A percentile compares a stretch with the other conserved stretches of the same genome.
These are phyloP conservation scores for Elsinoe necatrix DNA, from an alignment of 2,329 filamentous ascomycete species.

Conservation along the genomic window DNA sequence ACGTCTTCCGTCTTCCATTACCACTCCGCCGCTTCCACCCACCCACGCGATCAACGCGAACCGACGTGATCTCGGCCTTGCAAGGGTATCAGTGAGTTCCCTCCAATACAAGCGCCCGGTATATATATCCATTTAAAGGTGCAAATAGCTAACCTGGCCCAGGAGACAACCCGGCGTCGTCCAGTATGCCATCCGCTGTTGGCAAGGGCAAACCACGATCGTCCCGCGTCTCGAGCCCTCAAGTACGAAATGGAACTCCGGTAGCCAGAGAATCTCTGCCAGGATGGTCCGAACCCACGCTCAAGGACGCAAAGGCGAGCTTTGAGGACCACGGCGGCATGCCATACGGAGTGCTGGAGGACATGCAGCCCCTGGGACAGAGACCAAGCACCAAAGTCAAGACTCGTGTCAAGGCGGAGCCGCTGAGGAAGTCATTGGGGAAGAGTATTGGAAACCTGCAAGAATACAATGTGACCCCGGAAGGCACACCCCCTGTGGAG, in stretches of 20 bases:
- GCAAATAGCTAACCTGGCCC: background rate
- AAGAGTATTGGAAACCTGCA: conserved; percentile 35
- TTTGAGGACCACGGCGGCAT: conserved; percentile 70
- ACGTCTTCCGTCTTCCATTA: conserved; percentile 11
- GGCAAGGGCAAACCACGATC: conserved; percentile 14
- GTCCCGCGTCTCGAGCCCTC: conserved; percentile 15
- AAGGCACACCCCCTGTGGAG: conserved; percentile 35
- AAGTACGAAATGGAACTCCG: background rate
- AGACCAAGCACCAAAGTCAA: conserved; percentile 57
- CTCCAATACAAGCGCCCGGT: background rate
- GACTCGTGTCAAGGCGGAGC: conserved; percentile 42
- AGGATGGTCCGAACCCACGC: conserved; percentile 47
- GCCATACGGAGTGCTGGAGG: conserved; percentile 66
- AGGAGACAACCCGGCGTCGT: conserved; percentile 8
- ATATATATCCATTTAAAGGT: background rate
- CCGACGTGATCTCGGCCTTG: conserved; percentile 3
- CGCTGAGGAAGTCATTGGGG: conserved; percentile 32
- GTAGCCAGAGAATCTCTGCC: background rate
- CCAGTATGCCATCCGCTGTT: conserved; percentile 16
- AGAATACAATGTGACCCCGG: conserved; percentile 39
- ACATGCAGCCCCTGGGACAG: conserved; percentile 73
- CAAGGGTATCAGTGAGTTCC: conserved; percentile 7
- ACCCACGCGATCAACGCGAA: conserved; percentile 14
- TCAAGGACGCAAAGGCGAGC: conserved; percentile 52
- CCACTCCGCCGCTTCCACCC: conserved; percentile 1